These are phyloP conservation scores for Cardamine resedifolia DNA, from an alignment of 345 rosid species.

Conservation along the genomic window DNA sequence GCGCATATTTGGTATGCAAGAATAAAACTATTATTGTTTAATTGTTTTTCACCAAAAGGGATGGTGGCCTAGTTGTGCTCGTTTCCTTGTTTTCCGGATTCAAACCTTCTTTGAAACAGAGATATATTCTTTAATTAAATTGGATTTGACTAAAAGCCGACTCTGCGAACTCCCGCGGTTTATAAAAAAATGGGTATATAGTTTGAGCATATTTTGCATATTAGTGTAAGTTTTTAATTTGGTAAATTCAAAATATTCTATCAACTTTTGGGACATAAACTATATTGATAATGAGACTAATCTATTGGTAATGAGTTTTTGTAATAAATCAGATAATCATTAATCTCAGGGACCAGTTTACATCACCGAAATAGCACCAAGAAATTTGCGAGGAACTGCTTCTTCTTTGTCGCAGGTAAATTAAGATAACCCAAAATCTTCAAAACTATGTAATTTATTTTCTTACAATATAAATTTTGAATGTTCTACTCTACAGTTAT, in stretches of 20 bases:
- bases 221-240: constrained; percentile 7
- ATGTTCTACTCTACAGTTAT: constrained; percentile 21
- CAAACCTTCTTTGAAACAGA: no score
- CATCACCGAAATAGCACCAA: constrained; percentile 36
- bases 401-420: constrained; percentile 31
- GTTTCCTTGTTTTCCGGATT: no score
- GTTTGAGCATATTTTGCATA: background rate
- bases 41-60: no score
- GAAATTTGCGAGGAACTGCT: constrained; percentile 37
- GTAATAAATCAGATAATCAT: background rate
- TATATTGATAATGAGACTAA: background rate
- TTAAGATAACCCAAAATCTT: constrained; percentile 6
- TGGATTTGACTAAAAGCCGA: no score
- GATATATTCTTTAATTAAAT: no score
- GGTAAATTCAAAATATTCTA: constrained; percentile 29
- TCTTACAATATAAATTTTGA: background rate
- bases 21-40: no score
- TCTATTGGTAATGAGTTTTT: no score
- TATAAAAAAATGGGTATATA: no score
- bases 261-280: background rate
- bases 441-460: background rate
- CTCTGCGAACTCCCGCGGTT: no score
- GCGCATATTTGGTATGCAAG: constrained; percentile 72
- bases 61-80: no score
- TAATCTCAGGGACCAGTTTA: constrained; percentile 35